Base-by-base conservation (phyloP, 345 rosid species). In the Lumnitzera racemosa region DNA sequence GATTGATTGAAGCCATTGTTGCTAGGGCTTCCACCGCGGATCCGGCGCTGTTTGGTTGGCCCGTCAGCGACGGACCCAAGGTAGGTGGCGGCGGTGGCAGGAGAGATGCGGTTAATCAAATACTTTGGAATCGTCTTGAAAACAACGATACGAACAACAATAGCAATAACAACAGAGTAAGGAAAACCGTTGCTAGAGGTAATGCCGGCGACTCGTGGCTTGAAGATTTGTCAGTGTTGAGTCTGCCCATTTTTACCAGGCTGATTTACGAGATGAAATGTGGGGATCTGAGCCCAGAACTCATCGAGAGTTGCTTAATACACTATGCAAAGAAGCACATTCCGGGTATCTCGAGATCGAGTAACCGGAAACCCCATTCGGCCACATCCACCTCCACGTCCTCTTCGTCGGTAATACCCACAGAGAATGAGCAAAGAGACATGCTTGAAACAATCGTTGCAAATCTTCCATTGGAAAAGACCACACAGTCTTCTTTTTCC, bases 1-100 rank as follows among this genome's bases (percentile, higher is more conserved):
- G 77, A 55, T 88, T 94, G 79, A 71, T 90, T 5, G 86, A 81
- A 46, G 82, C 88, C 6, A 76, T 90, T 27, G 74, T 82, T 57
- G 69, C 79, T 24, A 80, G 82, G 60, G 88, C 97, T 27, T 80
- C 96, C 46, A 63, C 86, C 48, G 77, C 87, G 4, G 95, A 90
- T 62, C 89, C 88, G 0, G 66, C 90, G 0, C 68, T 89, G 55
- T 86, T 90, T 55, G 99, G 99, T 14, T 90, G 99, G 99, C 99
- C 99, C 0, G 95, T 94, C 6, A 85, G 64, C 51, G 91, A 81
- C 29, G 81, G 73, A 29, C 74, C 58, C 14, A 24, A 14, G 15
- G 43, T 36, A 5, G 43, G 11, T 15, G 57, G 53, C 17, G 57
- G 51, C 1, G 56, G 5, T 27, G 31, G 52, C n/a, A 16, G 65